phyloP scores from a whole-genome alignment of 352 stramenopile genomes.

The Nothophytophthora sp. region DNA sequence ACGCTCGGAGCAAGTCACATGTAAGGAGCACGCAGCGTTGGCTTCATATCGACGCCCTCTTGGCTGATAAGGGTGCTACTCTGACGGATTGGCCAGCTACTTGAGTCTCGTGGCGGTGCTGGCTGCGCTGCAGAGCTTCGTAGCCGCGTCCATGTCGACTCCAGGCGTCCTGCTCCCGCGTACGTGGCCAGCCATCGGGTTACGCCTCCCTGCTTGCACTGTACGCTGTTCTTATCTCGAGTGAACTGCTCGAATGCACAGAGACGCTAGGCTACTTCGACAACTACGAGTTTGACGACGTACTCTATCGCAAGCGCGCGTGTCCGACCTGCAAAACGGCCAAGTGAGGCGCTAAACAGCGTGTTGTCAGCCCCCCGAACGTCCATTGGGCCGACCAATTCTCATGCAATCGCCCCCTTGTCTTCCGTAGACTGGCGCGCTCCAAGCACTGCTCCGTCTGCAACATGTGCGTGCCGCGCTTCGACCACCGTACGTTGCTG shows the following conservation, averaged over 20 bases:
- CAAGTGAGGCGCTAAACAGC: constrained; percentile 41
- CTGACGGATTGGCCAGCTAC: constrained; percentile 19
- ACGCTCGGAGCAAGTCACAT: constrained; percentile 43
- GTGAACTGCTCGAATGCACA: constrained; percentile 7
- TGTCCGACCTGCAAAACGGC: constrained; percentile 50
- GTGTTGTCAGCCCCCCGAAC: no score
- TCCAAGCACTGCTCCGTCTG: constrained; percentile 74
- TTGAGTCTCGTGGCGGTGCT: constrained; percentile 40
- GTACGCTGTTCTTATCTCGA: no score
- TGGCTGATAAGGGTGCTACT: no score
- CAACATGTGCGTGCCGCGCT: constrained; percentile 63
- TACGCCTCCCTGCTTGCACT: background rate
- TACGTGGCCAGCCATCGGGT: no score
- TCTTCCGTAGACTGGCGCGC: constrained; percentile 59
- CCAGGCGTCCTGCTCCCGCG: constrained; percentile 45
- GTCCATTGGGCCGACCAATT: no score
- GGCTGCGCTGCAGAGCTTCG: constrained; percentile 50
- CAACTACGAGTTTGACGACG: constrained; percentile 53
- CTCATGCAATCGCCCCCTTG: no score
- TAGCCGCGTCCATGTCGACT: constrained; percentile 39
- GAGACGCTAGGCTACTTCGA: constrained; percentile 52
- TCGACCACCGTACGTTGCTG: constrained; percentile 69
- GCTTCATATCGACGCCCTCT: no score
- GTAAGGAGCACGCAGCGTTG: no score
- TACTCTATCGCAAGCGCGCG: constrained; percentile 35